Conservation (phyloP, 495 filamentous ascomycete species). For the Talaromyces proteolyticus region DNA sequence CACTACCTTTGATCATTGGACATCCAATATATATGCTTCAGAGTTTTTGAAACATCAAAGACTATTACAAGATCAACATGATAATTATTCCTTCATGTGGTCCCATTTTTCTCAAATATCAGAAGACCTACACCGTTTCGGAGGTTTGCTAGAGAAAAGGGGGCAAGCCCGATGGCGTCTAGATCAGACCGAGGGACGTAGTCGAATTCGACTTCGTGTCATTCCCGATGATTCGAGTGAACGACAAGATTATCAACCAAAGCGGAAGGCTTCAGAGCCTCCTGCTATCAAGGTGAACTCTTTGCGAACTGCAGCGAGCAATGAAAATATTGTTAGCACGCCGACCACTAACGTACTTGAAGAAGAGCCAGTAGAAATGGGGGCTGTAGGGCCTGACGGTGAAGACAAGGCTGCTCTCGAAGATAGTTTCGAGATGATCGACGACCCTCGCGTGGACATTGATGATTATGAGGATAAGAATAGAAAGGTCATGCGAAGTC, state of each 20-base stretch:
- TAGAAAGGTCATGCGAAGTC: slow-evolving; percentile 89
- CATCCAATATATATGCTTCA: slow-evolving; percentile 86
- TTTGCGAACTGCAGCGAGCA: slow-evolving; percentile 20
- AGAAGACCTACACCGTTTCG: slow-evolving; percentile 65
- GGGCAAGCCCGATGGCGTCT: slow-evolving; percentile 75
- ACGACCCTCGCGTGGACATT: slow-evolving; percentile 75
- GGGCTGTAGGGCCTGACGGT: slow-evolving; percentile 26
- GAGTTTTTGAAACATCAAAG: slow-evolving; percentile 89
- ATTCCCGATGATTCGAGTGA: slow-evolving; percentile 66
- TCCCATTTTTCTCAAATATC: slow-evolving; percentile 69
- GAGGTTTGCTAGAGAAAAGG: slow-evolving; percentile 67
- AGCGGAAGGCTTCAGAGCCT: slow-evolving; percentile 56
- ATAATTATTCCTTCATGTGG: slow-evolving; percentile 69
- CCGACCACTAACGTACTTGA: slow-evolving; percentile 19
- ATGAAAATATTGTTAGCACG: slow-evolving; percentile 30
- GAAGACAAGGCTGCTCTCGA: slow-evolving; percentile 49
- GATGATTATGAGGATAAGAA: slow-evolving; percentile 96
- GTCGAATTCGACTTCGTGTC: slow-evolving; percentile 86
- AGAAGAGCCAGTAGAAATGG: slow-evolving; percentile 17
- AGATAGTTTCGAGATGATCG: slow-evolving; percentile 92
- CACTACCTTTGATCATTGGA: slow-evolving; percentile 80
- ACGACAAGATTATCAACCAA: slow-evolving; percentile 77
- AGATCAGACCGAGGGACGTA: slow-evolving; percentile 90
- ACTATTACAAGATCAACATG: slow-evolving; percentile 83
- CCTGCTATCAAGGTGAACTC: slow-evolving; percentile 31